Base-by-base conservation (phyloP, 768 basidiomycete genomes). In the Mycena galopus region DNA sequence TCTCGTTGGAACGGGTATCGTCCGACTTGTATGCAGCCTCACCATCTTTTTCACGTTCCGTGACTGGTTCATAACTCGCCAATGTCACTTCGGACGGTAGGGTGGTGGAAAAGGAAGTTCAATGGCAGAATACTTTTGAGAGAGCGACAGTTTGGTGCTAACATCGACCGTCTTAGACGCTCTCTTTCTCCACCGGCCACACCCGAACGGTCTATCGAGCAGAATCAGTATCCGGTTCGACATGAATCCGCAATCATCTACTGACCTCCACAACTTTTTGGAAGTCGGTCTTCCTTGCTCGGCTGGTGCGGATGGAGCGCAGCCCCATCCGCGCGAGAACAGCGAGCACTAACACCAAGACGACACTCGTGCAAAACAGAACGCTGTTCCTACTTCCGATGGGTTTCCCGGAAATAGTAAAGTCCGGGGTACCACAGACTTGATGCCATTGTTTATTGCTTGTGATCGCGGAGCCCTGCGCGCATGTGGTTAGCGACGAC, bases 361-460 rank as follows among this genome's bases (percentile, higher is more conserved):
- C 32, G 5, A 60, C 55, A 2, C 61, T 61, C 10, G 65, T 4
- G 2, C 55, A 66, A 11, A 74, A 37, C 50, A 47, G 61, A 9
- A 71, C 17, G 10, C 60, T 67, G 4, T 12, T 37, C 2, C 17
- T n/a, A 7, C 21, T 30, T 10, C 35, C 65, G 12, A 23, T 33
- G 12, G 57, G 11, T 27, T n/a, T 16, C 9, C 12, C 27, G 2
- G 56, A 50, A 0, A n/a, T 33, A 3, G 68, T 39, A 9, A 67
- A 51, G 3, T 29, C 50, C 1, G 65, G 29, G 8, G 79, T 70
- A 69, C 80, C 81, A 79, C 88, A 89, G 61, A 83, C 82, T 42
- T 87, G 81, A 67, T 81, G 83, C 88, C 88, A 89, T 78, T 88
- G 84, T 76, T 79, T 86, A 82, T 88, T 88, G 83, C 83, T 87